phyloP scores from a whole-genome alignment of 2,329 filamentous ascomycete genomes.

The Gnomoniopsis sp. region DNA sequence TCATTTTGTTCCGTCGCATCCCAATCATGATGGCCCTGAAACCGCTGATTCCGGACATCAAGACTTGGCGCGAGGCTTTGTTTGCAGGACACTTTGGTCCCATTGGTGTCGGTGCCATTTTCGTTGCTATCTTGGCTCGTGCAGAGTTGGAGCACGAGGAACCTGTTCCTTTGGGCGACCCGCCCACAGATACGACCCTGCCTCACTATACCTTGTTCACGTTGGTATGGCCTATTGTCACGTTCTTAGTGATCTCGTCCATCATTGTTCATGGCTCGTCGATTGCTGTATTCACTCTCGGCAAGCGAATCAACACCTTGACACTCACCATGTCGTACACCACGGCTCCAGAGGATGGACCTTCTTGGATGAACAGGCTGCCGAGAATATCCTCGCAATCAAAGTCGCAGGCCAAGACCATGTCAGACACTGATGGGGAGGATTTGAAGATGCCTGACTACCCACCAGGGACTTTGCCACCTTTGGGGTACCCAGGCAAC shows the following conservation, averaged over 20 bases:
- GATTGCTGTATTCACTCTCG: constrained; percentile 93
- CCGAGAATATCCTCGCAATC: constrained; percentile 66
- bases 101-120: constrained; percentile 95
- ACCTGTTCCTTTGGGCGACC: constrained; percentile 67
- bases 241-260: constrained; percentile 89
- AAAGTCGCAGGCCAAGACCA: constrained; percentile 79
- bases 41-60: constrained; percentile 91
- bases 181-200: constrained; percentile 50
- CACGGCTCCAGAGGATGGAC: constrained; percentile 79
- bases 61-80: constrained; percentile 94
- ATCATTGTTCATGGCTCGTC: constrained; percentile 98
- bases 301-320: constrained; percentile 96
- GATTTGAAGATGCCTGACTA: constrained; percentile 58
- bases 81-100: constrained; percentile 98
- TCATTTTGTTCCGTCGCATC: constrained; percentile 93
- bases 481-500: constrained; percentile 67
- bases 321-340: constrained; percentile 97
- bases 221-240: constrained; percentile 92
- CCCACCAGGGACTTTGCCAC: constrained; percentile 68
- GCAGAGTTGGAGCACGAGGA: constrained; percentile 80
- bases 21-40: constrained; percentile 91
- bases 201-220: constrained; percentile 69
- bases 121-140: constrained; percentile 86
- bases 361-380: constrained; percentile 91
- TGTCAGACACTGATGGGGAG: constrained; percentile 73